Evolutionary conservation across 306 rosid genomes (phyloP).

Genomic region (Rubus parviflorus): DNA sequence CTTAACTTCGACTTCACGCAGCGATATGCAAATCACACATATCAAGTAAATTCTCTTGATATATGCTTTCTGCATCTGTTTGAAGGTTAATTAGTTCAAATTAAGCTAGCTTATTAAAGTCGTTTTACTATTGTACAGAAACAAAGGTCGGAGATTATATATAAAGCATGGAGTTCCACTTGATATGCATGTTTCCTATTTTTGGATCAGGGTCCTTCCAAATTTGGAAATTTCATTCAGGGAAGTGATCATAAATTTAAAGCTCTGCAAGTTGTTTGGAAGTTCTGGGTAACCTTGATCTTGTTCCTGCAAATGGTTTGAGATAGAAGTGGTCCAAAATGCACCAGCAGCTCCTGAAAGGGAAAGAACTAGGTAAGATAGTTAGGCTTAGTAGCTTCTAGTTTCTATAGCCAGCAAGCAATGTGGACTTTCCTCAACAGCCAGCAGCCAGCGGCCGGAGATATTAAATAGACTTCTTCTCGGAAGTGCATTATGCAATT

Average conservation of each 20-base stretch:
- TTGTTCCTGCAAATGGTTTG: background rate
- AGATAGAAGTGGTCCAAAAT: background rate
- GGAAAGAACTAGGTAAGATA: background rate
- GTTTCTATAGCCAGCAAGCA: background rate
- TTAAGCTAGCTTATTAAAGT: background rate
- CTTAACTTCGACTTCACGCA: background rate
- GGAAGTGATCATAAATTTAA: background rate
- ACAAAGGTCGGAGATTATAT: background rate
- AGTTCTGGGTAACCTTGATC: background rate
- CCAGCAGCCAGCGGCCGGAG: background rate
- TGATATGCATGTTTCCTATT: background rate
- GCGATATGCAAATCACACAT: background rate
- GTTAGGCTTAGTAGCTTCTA: background rate
- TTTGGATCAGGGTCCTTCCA: background rate
- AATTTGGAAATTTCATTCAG: background rate
- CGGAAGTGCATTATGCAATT: background rate
- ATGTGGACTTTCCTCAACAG: background rate
- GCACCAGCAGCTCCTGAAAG: background rate
- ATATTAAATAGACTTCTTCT: slow-evolving; percentile 1
- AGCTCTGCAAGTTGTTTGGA: background rate
- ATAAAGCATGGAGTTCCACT: background rate
- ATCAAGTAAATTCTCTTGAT: background rate
- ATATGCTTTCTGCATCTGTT: background rate
- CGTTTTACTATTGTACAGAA: background rate
- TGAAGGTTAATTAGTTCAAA: background rate